Evolutionary conservation across 2,329 filamentous ascomycete species (phyloP).

Genomic region (Zopfia rhizophila): DNA sequence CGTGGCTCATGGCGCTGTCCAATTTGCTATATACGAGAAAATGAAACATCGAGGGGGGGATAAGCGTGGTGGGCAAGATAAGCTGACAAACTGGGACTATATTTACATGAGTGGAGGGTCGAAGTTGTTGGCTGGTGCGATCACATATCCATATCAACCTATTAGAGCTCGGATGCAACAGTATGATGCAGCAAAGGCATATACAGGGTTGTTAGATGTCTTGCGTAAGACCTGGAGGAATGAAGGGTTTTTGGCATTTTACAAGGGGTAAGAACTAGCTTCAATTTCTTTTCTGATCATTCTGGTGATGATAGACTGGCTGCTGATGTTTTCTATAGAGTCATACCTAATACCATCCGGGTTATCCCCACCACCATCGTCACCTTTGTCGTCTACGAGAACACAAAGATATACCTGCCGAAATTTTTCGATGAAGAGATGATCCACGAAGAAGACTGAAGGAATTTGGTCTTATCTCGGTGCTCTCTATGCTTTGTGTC

Average conservation of each 20-base stretch:
- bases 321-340: conserved; percentile 38
- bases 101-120: conserved; percentile 81
- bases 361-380: conserved; percentile 96
- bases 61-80: conserved; percentile 43
- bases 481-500: too few relatives aligned
- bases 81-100: conserved; percentile 77
- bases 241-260: conserved; percentile 86
- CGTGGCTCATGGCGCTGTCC: conserved; percentile 90
- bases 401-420: conserved; percentile 78
- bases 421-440: conserved; percentile 48
- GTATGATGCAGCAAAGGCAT: conserved; percentile 80
- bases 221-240: conserved; percentile 77
- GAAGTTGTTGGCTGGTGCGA: conserved; percentile 88
- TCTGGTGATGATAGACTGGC: background rate
- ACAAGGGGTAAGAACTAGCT: conserved; percentile 71
- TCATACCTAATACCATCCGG: conserved; percentile 87
- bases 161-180: conserved; percentile 88
- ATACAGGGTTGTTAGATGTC: conserved; percentile 78
- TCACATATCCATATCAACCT: conserved; percentile 96
- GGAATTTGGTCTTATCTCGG: too few relatives aligned
- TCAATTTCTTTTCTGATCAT: conserved; percentile 1
- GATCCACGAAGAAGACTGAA: conserved; percentile 46
- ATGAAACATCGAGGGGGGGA: conserved; percentile 70
- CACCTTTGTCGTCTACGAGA: conserved; percentile 97
- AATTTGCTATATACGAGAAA: conserved; percentile 94